Conservation (phyloP, 306 rosid genomes). For the Rosa multiflora region DNA sequence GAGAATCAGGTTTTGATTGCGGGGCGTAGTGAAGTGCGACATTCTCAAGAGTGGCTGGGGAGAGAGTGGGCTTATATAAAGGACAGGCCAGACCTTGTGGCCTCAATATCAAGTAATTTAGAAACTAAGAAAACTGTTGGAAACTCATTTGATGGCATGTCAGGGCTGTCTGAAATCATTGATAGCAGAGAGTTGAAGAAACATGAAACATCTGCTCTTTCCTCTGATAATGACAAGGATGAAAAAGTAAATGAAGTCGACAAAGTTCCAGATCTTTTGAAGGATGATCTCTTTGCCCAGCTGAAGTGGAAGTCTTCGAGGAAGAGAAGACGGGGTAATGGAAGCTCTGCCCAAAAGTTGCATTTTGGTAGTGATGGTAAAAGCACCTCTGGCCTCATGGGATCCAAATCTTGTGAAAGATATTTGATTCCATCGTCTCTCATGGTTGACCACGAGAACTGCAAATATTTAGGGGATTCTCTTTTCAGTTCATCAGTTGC, state of each 20-base stretch:
- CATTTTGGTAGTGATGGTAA: conserved; percentile 12
- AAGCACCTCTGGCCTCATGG: conserved; percentile 24
- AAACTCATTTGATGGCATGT: conserved; percentile 21
- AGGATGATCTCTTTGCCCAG: conserved; percentile 48
- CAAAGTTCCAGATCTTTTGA: conserved; percentile 53
- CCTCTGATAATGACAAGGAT: conserved; percentile 22
- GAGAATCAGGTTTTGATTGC: conserved; percentile 50
- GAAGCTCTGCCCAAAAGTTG: conserved; percentile 31
- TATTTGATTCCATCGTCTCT: conserved; percentile 47
- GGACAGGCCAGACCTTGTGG: conserved; percentile 64
- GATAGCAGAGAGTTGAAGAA: conserved; percentile 33
- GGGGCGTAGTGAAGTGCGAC: conserved; percentile 45
- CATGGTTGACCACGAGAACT: conserved; percentile 74
- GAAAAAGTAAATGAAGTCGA: conserved; percentile 25
- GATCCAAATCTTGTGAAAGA: conserved; percentile 42
- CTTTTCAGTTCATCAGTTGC: conserved; percentile 67
- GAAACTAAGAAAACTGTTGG: conserved; percentile 23
- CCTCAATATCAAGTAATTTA: conserved; percentile 27
- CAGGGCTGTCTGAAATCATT: conserved; percentile 12
- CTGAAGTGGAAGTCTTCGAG: conserved; percentile 68
- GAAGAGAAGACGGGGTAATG: conserved; percentile 52
- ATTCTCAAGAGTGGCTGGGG: conserved; percentile 78
- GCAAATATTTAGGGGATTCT: conserved; percentile 65
- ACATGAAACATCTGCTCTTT: conserved; percentile 20
- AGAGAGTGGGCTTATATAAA: conserved; percentile 49